Evolutionary conservation across 2,329 filamentous ascomycete genomes (phyloP), one percentile per base, ranked within the genome.

Genomic region (Colletotrichum eremochloae): DNA sequence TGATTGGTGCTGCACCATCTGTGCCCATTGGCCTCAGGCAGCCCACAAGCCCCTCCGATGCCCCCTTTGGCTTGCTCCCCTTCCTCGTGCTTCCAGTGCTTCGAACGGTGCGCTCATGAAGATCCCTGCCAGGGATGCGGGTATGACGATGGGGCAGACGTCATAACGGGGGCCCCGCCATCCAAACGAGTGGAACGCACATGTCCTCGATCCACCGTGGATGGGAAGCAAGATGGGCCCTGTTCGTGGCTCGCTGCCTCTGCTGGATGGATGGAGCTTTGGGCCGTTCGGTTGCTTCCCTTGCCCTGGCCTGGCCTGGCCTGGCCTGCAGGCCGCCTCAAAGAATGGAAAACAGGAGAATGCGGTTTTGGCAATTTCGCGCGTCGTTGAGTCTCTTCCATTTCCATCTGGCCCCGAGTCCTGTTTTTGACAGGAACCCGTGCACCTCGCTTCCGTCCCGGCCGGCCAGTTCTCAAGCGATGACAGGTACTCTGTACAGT

Each of bases 131-230:
- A 44, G n/a, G 36, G 6, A 38, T 24, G 60, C 66, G 69, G 66
- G 33, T 53, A 72, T 72, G 69, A 72, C 65, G 69, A 72, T 48
- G 40, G 9, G 31, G 11, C 46, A 55, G 60, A 72, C 69, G 69
- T 72, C 69, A 72, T 72, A 42, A 61, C 40, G 60, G 69, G 65
- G 66, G 66, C 24, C 66, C 66, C 69, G 57, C 69, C 60, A 69
- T 63, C 65, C 69, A 64, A 69, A 55, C 55, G 53, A 72, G 48
- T 69, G 69, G 66, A 52, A 64, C 57, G 42, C 40, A 12, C 36
- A 24, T 24, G 24, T 24, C 69, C 46, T 48, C 20, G 58, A 62
- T 36, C 20, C 46, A 4, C 24, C 24, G 24, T 24, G 24, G 24
- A 24, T 20, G 33, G 44, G 44, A 48, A 50, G 31, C 60, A 44